A percentile compares a stretch with the other conserved stretches of the same genome.
Evolutionary conservation across 2,329 filamentous ascomycete species (phyloP).

Genomic region (Tetracladium maxilliforme): DNA sequence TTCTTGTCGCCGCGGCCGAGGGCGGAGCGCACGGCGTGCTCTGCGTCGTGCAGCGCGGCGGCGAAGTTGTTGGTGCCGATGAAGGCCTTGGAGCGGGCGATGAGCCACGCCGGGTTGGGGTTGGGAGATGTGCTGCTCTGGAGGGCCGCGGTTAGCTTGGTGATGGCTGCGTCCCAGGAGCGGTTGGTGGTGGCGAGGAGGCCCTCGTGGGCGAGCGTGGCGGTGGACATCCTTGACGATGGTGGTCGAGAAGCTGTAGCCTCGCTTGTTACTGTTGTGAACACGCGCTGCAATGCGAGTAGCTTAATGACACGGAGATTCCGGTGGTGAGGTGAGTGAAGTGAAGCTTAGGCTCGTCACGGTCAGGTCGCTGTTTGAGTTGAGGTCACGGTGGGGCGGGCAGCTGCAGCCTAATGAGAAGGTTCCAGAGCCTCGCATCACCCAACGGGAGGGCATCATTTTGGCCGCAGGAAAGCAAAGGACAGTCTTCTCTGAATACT

Average conservation of each 20-base stretch:
- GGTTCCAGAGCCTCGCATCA: background rate
- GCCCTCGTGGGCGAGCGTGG: conserved; percentile 39
- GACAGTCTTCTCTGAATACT: no score
- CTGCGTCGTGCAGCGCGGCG: conserved; percentile 54
- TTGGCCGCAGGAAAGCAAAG: no score
- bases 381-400: no score
- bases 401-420: no score
- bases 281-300: conserved; percentile 1
- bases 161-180: conserved; percentile 52
- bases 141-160: conserved; percentile 53
- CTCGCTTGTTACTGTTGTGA: no score
- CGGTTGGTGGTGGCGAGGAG: conserved; percentile 49
- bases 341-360: no score
- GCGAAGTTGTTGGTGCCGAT: conserved; percentile 45
- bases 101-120: conserved; percentile 68
- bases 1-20: conserved; percentile 57
- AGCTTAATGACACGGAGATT: conserved; percentile 1
- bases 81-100: conserved; percentile 69
- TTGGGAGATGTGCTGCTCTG: conserved; percentile 49
- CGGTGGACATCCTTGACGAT: no score
- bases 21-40: conserved; percentile 47
- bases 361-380: no score
- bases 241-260: no score
- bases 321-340: background rate
- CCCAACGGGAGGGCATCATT: no score